Evolutionary conservation across 495 filamentous ascomycete species (phyloP), one percentile per base, ranked within the genome.

Genomic region (Penicillium parvum): DNA sequence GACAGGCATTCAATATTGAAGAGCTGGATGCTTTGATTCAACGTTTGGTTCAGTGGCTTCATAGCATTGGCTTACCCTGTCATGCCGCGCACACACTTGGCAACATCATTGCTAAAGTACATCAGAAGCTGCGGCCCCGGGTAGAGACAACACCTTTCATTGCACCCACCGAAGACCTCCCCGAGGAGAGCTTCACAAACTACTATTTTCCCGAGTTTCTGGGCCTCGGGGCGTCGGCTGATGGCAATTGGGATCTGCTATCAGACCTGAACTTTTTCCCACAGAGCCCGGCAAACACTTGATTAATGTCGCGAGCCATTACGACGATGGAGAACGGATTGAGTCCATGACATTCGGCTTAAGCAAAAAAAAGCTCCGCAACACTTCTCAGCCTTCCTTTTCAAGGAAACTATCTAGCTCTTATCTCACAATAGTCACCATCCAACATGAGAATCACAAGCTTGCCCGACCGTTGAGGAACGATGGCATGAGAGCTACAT

Each of bases 51-150:
- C 50, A 64, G 3, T 74, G 70, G 68, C 57, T 72, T 17, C 65
- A 64, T 17, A 61, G 61, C 1, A 72, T 72, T 28, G 70, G 68
- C 3, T 43, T 71, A 1, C 68, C 70, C 1, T 71, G 66, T 19
- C 70, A 74, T 41, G 66, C 64, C 6, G 70, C 68, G 4, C 58
- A 72, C 55, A 68, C 65, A 1, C 49, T 74, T 5, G 70, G 64
- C 1, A 60, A 62, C 44, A 69, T 73, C 7, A 59, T 64, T 27
- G 39, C 50, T 5, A 58, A 58, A 15, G 55, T 58, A 16, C 57
- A 57, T 14, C 45, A 58, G 17, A 58, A 45, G 23, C 30, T 58
- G 11, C 43, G 50, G 18, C 55, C 47, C 15, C 40, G 44, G 1
- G 44, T 58, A 6, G 40, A 58, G 26, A 19, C 22, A 8, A 8